Percentiles rank a stretch among this genome's conserved stretches.
Evolutionary conservation across 495 filamentous ascomycete genomes (phyloP).

Genomic region (Penicillium ochrochloron): DNA sequence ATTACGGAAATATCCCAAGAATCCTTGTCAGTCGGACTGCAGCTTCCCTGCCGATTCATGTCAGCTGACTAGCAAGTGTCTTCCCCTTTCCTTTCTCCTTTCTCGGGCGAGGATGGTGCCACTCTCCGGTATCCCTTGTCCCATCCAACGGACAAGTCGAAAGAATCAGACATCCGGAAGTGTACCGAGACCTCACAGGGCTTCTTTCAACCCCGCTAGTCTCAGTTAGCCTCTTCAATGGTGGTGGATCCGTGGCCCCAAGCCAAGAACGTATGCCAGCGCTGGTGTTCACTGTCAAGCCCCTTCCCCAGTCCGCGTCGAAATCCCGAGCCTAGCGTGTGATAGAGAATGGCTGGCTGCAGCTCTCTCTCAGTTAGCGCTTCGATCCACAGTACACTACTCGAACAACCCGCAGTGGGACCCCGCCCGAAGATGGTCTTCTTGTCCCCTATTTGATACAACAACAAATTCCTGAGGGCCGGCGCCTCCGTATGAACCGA

Average conservation of each 20-base stretch:
- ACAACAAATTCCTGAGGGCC: not conserved
- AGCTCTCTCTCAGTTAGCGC: constrained; percentile 16
- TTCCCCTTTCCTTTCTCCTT: not conserved
- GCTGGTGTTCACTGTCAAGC: constrained; percentile 16
- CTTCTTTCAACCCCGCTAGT: constrained; percentile 18
- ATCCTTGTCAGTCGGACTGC: constrained; percentile 30
- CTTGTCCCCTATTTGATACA: not conserved
- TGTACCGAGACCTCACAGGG: not conserved
- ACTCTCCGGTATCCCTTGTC: not conserved
- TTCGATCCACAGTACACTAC: constrained; percentile 14
- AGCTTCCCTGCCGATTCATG: constrained; percentile 20
- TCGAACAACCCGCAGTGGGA: constrained; percentile 14
- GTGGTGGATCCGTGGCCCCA: constrained; percentile 10
- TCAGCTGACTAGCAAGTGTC: constrained; percentile 30
- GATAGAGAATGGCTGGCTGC: constrained; percentile 33
- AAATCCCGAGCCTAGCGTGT: constrained; percentile 33
- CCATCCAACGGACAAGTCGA: not conserved
- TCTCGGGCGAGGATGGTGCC: constrained; percentile 14
- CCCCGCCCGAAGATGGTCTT: not conserved
- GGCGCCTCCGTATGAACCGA: constrained; percentile 6
- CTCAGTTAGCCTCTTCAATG: constrained; percentile 19
- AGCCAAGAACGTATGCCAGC: constrained; percentile 15
- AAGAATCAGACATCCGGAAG: not conserved
- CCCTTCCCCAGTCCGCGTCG: constrained; percentile 22
- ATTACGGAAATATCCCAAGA: constrained; percentile 17